Evolutionary conservation across 1,284 basidiomycete species (phyloP), one percentile per base, ranked within the genome.

Genomic region (Fomes fomentarius): DNA sequence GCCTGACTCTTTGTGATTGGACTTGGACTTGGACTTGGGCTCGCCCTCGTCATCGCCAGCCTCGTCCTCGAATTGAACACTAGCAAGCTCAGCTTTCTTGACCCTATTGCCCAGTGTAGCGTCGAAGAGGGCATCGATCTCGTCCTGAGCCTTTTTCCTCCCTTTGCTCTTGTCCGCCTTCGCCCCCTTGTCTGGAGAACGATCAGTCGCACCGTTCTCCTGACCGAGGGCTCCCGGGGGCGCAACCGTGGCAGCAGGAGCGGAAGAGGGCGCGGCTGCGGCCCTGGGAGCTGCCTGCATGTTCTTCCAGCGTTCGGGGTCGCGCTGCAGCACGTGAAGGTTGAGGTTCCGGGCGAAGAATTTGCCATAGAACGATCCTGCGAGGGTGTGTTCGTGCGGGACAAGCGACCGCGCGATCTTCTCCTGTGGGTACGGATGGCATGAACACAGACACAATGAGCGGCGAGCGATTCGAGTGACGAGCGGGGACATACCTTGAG

Each of bases 361-460:
- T 68, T 91, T 93, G 34, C 94, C 95, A 64, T 87, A 96, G 66
- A 81, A 87, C 1, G 90, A 93, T 6, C 79, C 85, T 1, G 85
- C 82, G 19, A 98, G 81, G 17, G 76, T 75, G 24, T 83, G 80
- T 59, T 94, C 89, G 52, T 91, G 80, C 0, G 81, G 74, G 24
- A 93, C 74, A 10, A 96, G 74, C 11, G 89, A 89, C 14, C 84
- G 83, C 1, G 91, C 94, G 47, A 98, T 93, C 72, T 95, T 96
- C 74, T 96, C 94, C 90, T 94, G 62, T n/a, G 11, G 21, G 19
- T 17, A 17, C 12, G 38, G 19, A 22, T n/a, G n/a, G n/a, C 14
- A 19, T 5, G 7, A 5, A 19, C 9, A 19, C n/a, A 38, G 14
- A 30, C n/a, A 44, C 24, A 4, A 22, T 34, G 11, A 44, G 12